Evolutionary conservation across 441 rosid species (phyloP), one percentile per base, ranked within the genome.

Genomic region (Gossypium davidsonii): DNA sequence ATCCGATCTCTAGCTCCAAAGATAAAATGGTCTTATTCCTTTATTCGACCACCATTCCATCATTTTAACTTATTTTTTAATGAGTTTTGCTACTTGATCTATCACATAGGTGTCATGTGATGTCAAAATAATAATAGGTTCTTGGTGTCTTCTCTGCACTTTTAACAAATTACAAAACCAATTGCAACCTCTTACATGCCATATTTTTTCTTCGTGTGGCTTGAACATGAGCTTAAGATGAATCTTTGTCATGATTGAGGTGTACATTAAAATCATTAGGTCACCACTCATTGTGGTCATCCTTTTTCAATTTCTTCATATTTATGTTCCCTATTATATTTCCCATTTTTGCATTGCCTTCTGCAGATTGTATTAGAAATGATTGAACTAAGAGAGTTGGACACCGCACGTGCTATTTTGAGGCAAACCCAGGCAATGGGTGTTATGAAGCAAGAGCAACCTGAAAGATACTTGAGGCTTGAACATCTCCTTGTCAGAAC

Each of bases 401-500:
- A 94, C 76, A 91, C 98, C 67, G 98, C 99, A 3, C 91, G 99
- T 60, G 96, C 99, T 73, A 89, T 96, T 80, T 80, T 96, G 80
- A 87, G 94, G 86, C 98, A 96, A 80, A 96, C 99, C 59, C 98
- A 94, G 81, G 99, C 91, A 67, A 96, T 96, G 99, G 95, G 98
- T 75, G 91, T 92, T 74, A 91, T 96, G 99, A 96, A 96, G 86
- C 99, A 96, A 86, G 99, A 96, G 87, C 96, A 94, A 80, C 94
- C 99, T n/a, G 98, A 92, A 73, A 87, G 99, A 86, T 93, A 93
- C 85, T 82, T 96, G 92, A 82, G 88, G 66, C 97, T 94, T 57
- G 98, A 96, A 82, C 98, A 96, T 86, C 96, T 93, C 66, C 85
- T 96, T 57, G 98, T 96, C 76, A 88, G 97, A 83, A 90, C 98